Conservation (phyloP, 1,284 basidiomycete genomes). For the Tetrapyrgos nigripes region DNA sequence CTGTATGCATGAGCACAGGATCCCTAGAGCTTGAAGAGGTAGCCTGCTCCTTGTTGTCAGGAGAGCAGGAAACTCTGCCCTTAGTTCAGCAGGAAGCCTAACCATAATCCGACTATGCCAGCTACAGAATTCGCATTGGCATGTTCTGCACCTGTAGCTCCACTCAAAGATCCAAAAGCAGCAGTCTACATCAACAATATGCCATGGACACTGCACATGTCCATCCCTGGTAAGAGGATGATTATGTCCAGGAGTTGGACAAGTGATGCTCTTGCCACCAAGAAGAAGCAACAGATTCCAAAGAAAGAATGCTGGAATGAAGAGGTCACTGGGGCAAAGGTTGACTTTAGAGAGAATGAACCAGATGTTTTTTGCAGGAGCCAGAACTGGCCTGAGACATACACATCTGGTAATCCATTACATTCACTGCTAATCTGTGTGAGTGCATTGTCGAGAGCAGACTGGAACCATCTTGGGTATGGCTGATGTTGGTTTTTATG, state of each 20-base stretch:
- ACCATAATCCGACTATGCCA: slow-evolving; percentile 14
- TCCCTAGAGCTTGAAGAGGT: slow-evolving; percentile 10
- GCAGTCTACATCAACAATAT: slow-evolving; percentile 17
- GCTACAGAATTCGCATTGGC: slow-evolving; percentile 1
- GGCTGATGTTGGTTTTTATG: no score
- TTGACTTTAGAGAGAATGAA: no score
- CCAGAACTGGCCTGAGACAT: no score
- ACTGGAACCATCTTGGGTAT: no score
- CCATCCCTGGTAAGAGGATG: slow-evolving; percentile 12
- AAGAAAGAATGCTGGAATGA: no score
- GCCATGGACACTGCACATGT: slow-evolving; percentile 10
- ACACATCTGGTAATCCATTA: no score
- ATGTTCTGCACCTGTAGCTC: slow-evolving; percentile 13
- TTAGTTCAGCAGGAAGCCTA: slow-evolving; percentile 10
- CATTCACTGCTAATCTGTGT: no score
- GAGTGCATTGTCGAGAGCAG: no score
- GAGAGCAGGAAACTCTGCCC: slow-evolving; percentile 19
- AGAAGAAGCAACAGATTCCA: slow-evolving; percentile 17
- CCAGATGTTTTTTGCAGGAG: no score
- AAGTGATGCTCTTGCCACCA: slow-evolving; percentile 1
- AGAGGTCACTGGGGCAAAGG: no score
- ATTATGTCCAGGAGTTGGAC: slow-evolving; percentile 7
- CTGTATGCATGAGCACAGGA: slow-evolving; percentile 20
- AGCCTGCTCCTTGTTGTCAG: slow-evolving; percentile 16
- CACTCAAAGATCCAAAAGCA: slow-evolving; percentile 19